Evolutionary conservation across 495 filamentous ascomycete species (phyloP).

Genomic region (Eremomyces bilateralis): DNA sequence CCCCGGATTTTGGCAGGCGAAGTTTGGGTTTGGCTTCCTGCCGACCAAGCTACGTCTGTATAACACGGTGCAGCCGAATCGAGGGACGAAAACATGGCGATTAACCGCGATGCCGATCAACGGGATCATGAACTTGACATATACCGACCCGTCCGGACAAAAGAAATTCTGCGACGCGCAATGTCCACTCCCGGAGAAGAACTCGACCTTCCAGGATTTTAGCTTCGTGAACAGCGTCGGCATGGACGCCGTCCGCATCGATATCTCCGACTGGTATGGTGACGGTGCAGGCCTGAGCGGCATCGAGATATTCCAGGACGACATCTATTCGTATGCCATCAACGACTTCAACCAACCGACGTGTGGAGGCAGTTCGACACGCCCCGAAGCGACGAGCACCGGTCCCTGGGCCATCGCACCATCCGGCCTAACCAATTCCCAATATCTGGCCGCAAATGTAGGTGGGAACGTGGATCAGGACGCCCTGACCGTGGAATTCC

Average conservation of each 20-base stretch:
- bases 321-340: slow-evolving; percentile 68
- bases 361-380: slow-evolving; percentile 45
- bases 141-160: slow-evolving; percentile 47
- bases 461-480: slow-evolving; percentile 23
- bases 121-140: slow-evolving; percentile 94
- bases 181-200: slow-evolving; percentile 56
- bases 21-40: slow-evolving; percentile 57
- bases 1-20: slow-evolving; percentile 65
- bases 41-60: slow-evolving; percentile 74
- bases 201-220: slow-evolving; percentile 62
- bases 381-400: slow-evolving; percentile 34
- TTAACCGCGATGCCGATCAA: slow-evolving; percentile 62
- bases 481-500: slow-evolving; percentile 40
- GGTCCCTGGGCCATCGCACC: slow-evolving; percentile 53
- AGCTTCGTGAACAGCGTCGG: slow-evolving; percentile 68
- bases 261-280: slow-evolving; percentile 73
- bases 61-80: slow-evolving; percentile 71
- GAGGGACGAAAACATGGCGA: slow-evolving; percentile 70
- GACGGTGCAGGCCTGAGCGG: slow-evolving; percentile 68
- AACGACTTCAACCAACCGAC: slow-evolving; percentile 72
- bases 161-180: slow-evolving; percentile 47
- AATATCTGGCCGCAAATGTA: slow-evolving; percentile 55
- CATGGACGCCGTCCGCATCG: slow-evolving; percentile 73
- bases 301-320: slow-evolving; percentile 72
- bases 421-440: slow-evolving; percentile 37